phyloP scores from a whole-genome alignment of 2,329 filamentous ascomycete genomes.

The Arthrobotrys sphaeroides region DNA sequence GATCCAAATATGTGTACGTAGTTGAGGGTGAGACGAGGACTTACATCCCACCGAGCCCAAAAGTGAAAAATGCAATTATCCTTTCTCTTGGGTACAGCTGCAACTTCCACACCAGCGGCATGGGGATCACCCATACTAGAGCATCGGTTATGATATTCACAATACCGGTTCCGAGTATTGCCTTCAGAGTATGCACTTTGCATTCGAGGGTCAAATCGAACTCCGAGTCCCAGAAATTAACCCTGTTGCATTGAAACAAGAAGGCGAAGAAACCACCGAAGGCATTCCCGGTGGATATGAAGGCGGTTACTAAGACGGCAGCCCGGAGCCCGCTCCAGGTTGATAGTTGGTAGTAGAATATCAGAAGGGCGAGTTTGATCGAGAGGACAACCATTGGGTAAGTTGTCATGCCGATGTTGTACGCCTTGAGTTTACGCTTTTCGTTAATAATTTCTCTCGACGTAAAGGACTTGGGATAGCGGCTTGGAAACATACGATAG shows the following conservation, averaged over 20 bases:
- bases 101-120: conserved; percentile 40
- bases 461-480: too few species aligned
- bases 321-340: conserved; percentile 23
- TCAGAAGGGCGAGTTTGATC: conserved; percentile 20
- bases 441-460: too few species aligned
- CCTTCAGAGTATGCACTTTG: conserved; percentile 25
- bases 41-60: conserved; percentile 41
- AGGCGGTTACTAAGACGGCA: conserved; percentile 25
- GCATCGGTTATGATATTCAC: conserved; percentile 41
- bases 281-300: conserved; percentile 24
- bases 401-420: conserved; percentile 38
- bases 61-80: conserved; percentile 28
- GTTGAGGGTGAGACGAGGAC: neutral
- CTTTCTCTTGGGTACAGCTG: conserved; percentile 36
- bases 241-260: conserved; percentile 20
- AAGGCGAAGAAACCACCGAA: conserved; percentile 38
- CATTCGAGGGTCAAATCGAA: conserved; percentile 23
- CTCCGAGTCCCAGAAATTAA: conserved; percentile 35
- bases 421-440: conserved; percentile 8
- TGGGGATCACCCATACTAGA: conserved; percentile 40
- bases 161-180: conserved; percentile 37
- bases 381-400: conserved; percentile 27
- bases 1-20: too few species aligned
- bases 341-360: conserved; percentile 42
- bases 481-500: conserved; percentile 16